phyloP scores from a whole-genome alignment of 2,329 filamentous ascomycete species.

The Metarhizium guizhouense region DNA sequence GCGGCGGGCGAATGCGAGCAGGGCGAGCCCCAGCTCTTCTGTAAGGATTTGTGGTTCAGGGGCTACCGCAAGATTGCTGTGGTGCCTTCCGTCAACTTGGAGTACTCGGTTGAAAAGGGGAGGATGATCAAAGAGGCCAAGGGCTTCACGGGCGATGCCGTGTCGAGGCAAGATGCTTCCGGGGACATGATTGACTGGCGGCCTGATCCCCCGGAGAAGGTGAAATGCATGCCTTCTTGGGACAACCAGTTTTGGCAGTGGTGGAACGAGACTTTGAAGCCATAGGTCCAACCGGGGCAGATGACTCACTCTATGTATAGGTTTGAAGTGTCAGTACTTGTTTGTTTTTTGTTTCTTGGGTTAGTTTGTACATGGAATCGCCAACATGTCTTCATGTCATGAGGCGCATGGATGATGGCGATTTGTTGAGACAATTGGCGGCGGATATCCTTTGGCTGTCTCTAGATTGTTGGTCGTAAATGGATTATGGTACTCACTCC shows the following conservation, averaged over 20 bases:
- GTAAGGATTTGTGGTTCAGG: slow-evolving; percentile 45
- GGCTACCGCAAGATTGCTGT: slow-evolving; percentile 45
- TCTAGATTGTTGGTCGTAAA: no score
- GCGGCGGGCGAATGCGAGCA: slow-evolving; percentile 37
- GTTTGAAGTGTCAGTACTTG: no score
- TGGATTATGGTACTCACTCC: no score
- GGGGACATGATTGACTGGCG: slow-evolving; percentile 32
- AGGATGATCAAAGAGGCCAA: slow-evolving; percentile 38
- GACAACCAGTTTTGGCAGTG: slow-evolving; percentile 30
- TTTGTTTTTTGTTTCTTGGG: no score
- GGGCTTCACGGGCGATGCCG: slow-evolving; percentile 35
- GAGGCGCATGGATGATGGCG: no score
- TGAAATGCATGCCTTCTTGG: slow-evolving; percentile 39
- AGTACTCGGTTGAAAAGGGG: slow-evolving; percentile 38
- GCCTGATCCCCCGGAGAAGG: slow-evolving; percentile 30
- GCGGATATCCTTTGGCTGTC: no score
- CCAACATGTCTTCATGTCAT: no score
- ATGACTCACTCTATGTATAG: no score
- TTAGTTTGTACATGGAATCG: no score
- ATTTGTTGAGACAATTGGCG: no score
- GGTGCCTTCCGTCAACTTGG: slow-evolving; percentile 45
- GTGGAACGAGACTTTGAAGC: slow-evolving; percentile 19
- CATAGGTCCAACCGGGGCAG: background rate
- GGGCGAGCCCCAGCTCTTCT: slow-evolving; percentile 47
- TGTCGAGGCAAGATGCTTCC: slow-evolving; percentile 16